Evolutionary conservation across 768 basidiomycete genomes (phyloP), one percentile per base, ranked within the genome.

Genomic region (Hericium coralloides): DNA sequence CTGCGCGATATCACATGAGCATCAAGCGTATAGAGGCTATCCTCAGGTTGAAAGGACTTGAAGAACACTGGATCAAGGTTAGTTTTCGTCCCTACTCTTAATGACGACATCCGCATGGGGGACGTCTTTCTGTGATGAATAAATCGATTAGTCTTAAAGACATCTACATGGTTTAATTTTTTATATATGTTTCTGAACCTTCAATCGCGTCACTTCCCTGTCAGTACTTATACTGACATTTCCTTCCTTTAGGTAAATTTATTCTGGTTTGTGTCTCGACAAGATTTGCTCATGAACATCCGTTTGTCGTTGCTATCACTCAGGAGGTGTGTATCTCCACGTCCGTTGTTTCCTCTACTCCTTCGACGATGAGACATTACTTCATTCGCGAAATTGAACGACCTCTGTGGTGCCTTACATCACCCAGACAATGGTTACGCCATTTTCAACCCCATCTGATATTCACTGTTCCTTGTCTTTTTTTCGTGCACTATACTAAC

Each of bases 121-220:
- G 62, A n/a, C 65, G 67, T 72, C 73, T 45, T 58, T 62, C 47
- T 55, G 79, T 84, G 85, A 83, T 79, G 78, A 71, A 70, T 72
- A 61, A 72, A 79, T 78, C 86, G 92, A 94, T 95, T 95, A 94
- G 91, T 95, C 90, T 92, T 92, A 70, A 85, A 91, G 91, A 91
- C 85, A 65, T 60, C 60, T 60, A 69, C 72, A 80, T 89, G 89
- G 87, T 90, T 89, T 82, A 74, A 82, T 67, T 64, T 58, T 55
- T 62, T 56, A 58, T 69, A 70, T 74, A 69, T 67, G n/a, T 70
- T 73, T 73, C 69, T 72, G 70, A 72, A 38, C 37, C 58, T 59
- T 58, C 52, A 22, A 53, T 54, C 48, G 47, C 59, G 56, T 59
- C 53, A 56, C 56, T 57, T 65, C 65, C 59, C 62, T 64, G 10